Base-by-base conservation (phyloP, 176 grass and related monocot species). In the Phoenix roebelenii region DNA sequence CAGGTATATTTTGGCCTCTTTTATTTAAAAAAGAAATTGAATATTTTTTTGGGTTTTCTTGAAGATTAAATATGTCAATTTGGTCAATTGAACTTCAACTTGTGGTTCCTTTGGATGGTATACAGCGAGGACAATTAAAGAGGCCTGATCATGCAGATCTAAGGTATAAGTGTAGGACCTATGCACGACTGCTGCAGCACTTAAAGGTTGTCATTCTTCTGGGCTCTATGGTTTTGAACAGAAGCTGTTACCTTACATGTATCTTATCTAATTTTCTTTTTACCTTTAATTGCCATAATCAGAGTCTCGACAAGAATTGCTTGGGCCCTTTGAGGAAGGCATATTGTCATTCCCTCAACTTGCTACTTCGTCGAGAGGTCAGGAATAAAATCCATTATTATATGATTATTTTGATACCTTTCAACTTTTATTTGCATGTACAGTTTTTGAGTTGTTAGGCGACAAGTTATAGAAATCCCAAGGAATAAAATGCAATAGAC, bases 161-260 rank as follows among this genome's bases (percentile, higher is more conserved):
- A 63, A 88, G 93, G 71, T 98, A 85, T 61, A 98, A 89, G 85
- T 98, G 93, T 64, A 98, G 93, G 66, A 98, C 93, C 59, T 98
- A 98, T 68, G 93, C 93, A 64, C 70, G 93, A 58, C 93, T 98
- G 85, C 73, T 98, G 61, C 93, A 98, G 70, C 93, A 98, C 60
- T 67, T 98, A 51, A 98, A 98, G 84, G 93, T 98, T 74, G 10
- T 25, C 30, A 60, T 56, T 58, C 39, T 15, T 73, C 67, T 58
- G 65, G 52, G 59, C 10, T 52, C 50, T 72, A 49, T 67, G 60
- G 54, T 51, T 65, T 67, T 22, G 16, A 49, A n/a, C 12, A 17
- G 20, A 49, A 39, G 16, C 60, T 24, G 4, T 16, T 49, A 57
- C 75, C 18, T 81, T 18, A 54, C 64, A 77, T 59, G n/a, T 76